Conservation (phyloP, 192 early-diverging fungal species). For the Bifiguratus adelaidae region DNA sequence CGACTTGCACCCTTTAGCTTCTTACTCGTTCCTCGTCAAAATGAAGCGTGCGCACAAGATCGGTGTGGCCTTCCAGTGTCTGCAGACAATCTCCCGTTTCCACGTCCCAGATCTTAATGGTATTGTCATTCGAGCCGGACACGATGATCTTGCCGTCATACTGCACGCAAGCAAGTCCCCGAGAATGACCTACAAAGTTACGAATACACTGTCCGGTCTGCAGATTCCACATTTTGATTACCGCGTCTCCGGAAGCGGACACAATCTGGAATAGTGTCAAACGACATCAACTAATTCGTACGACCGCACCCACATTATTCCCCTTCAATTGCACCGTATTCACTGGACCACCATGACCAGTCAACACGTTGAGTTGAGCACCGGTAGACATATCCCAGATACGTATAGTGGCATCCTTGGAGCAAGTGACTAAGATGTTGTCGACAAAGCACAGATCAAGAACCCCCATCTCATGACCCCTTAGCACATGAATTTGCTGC, state of each 20-base stretch:
- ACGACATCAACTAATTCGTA: slow-evolving; percentile 1
- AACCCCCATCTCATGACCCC: slow-evolving; percentile 73
- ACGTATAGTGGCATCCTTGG: slow-evolving; percentile 89
- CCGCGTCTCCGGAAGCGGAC: slow-evolving; percentile 77
- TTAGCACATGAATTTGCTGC: slow-evolving; percentile 33
- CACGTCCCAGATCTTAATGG: slow-evolving; percentile 73
- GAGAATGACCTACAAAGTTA: slow-evolving; percentile 61
- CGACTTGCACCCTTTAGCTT: too few relatives aligned
- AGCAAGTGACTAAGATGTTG: slow-evolving; percentile 73
- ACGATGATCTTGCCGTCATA: slow-evolving; percentile 79
- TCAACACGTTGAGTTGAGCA: slow-evolving; percentile 49
- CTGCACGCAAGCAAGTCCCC: slow-evolving; percentile 84
- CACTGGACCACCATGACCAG: slow-evolving; percentile 91
- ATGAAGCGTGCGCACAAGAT: slow-evolving; percentile 76
- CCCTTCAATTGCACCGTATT: slow-evolving; percentile 83
- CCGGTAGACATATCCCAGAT: slow-evolving; percentile 72
- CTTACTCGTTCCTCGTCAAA: slow-evolving; percentile 60
- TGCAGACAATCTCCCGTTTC: slow-evolving; percentile 47
- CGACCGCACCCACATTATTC: slow-evolving; percentile 19
- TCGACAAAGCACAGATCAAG: slow-evolving; percentile 81
- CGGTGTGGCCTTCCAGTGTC: slow-evolving; percentile 56
- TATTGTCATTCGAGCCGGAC: slow-evolving; percentile 72
- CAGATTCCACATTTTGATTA: slow-evolving; percentile 78
- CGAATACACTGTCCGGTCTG: slow-evolving; percentile 50
- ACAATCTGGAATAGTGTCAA: slow-evolving; percentile 30